These are phyloP conservation scores for Acer negundo DNA, from an alignment of 345 rosid genomes.

Conservation along the genomic window DNA sequence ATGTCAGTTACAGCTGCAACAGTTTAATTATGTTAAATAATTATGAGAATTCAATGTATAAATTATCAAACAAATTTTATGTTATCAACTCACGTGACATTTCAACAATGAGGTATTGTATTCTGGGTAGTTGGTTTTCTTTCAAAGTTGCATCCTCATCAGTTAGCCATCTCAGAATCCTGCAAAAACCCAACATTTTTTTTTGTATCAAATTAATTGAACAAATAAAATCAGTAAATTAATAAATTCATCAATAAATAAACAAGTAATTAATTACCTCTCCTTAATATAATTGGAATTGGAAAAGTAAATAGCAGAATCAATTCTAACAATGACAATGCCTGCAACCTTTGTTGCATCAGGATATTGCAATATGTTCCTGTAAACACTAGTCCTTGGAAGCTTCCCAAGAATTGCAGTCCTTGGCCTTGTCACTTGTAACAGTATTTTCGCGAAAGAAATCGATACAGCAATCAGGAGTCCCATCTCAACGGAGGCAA, in stretches of 20 bases:
- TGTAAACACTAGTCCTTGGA: constrained; percentile 61
- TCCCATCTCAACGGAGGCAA: constrained; percentile 79
- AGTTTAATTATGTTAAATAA: too few relatives aligned
- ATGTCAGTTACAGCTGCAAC: constrained; percentile 80
- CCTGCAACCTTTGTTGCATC: constrained; percentile 72
- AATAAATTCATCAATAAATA: background rate
- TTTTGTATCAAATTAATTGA: background rate
- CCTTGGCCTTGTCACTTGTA: constrained; percentile 85
- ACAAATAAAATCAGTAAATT: too few relatives aligned
- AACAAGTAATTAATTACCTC: constrained; percentile 40
- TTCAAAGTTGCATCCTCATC: constrained; percentile 63
- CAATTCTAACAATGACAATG: constrained; percentile 73
- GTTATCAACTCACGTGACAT: constrained; percentile 55
- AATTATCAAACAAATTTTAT: too few relatives aligned
- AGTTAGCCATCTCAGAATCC: constrained; percentile 73
- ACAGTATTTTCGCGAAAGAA: constrained; percentile 78
- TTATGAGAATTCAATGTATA: too few relatives aligned
- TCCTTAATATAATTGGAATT: constrained; percentile 78
- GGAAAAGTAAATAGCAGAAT: constrained; percentile 83
- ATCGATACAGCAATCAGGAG: constrained; percentile 85
- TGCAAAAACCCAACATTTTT: too few relatives aligned
- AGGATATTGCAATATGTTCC: constrained; percentile 73
- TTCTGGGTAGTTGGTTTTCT: constrained; percentile 39
- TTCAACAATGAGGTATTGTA: constrained; percentile 65
- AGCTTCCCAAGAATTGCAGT: constrained; percentile 79